A percentile compares a stretch with the other conserved stretches of the same genome.
phyloP scores from a whole-genome alignment of 495 filamentous ascomycete species.

The Annulohypoxylon bovei region DNA sequence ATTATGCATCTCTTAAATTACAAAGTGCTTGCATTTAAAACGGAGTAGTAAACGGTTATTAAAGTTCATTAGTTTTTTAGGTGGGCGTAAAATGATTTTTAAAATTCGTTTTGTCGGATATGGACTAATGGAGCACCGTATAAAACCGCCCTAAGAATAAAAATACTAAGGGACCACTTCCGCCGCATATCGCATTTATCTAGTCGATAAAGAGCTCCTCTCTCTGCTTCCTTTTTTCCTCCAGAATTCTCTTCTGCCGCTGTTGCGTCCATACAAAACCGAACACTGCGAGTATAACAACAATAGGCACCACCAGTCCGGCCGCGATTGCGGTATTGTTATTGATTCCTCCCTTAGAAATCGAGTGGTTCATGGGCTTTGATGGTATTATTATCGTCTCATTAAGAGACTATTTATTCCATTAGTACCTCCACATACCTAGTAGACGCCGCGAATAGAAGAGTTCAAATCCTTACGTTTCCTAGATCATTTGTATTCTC shows the following conservation, averaged over 20 bases:
- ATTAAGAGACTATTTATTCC: slow-evolving; percentile 21
- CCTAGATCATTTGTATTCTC: not conserved
- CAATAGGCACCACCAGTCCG: slow-evolving; percentile 39
- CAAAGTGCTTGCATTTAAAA: too few species aligned
- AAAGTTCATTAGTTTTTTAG: too few species aligned
- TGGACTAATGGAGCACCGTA: too few species aligned
- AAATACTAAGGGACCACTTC: too few species aligned
- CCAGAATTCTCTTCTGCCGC: slow-evolving; percentile 36
- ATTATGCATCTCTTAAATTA: too few species aligned
- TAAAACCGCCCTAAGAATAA: too few species aligned
- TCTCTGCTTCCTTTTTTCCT: slow-evolving; percentile 39
- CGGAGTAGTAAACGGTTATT: too few species aligned
- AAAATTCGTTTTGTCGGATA: too few species aligned
- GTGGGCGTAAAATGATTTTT: too few species aligned
- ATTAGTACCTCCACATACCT: slow-evolving; percentile 5
- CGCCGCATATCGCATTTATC: not conserved
- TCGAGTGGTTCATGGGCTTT: slow-evolving; percentile 27
- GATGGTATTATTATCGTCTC: slow-evolving; percentile 28
- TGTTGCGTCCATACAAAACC: slow-evolving; percentile 40
- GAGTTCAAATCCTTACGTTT: slow-evolving; percentile 11
- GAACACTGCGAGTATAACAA: slow-evolving; percentile 37
- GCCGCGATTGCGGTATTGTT: slow-evolving; percentile 44
- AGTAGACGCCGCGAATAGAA: not conserved
- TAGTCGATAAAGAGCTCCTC: slow-evolving; percentile 41
- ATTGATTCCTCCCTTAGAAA: slow-evolving; percentile 21